Base-by-base conservation (phyloP, 164 flowering plant species). In the Pachysandra terminalis region DNA sequence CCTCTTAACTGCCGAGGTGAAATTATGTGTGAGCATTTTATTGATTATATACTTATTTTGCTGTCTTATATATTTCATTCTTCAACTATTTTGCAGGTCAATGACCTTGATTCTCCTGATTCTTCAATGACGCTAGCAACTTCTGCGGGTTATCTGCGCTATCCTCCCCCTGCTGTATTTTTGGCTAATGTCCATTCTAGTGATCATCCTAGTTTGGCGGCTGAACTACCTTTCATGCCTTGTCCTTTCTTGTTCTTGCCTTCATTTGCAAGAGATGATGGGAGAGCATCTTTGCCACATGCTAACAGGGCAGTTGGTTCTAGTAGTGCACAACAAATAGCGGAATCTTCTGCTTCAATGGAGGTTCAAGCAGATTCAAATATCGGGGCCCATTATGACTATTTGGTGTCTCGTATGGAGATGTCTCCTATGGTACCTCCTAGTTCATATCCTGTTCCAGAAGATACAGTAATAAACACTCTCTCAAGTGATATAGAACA, bases 1-100 rank as follows among this genome's bases (percentile, higher is more conserved):
- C 75, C 86, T 94, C 61, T 72, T 94, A 65, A 94, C 98, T 59
- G 98, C 98, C 22, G 97, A 94, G 95, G 98, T 91, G 51, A 70
- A n/a, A 19, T 25, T 56, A 53, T 25, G 25, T 51, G 27, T 51
- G 14, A 57, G 56, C 41, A 41, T 71, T 68, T 53, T 22, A 24
- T 65, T 55, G 17, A 25, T 48, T 70, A 49, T 23, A 56, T 57
- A n/a, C 19, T 19, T 25, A 55, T 13, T 23, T 63, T 64, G 22
- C 48, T 32, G 61, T 19, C 16, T 41, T 67, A 17, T 54, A 37
- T 74, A 61, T 74, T 72, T 32, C 70, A 70, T 73, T 65, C n/a
- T 28, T 71, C 58, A 64, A 60, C 53, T 63, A n/a, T 56, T 65
- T 68, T 65, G 62, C 78, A 94, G 98, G 98, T 90, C 75, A 91